Evolutionary conservation across 1,284 basidiomycete genomes (phyloP), one percentile per base, ranked within the genome.

Genomic region (Schizophyllum commune): DNA sequence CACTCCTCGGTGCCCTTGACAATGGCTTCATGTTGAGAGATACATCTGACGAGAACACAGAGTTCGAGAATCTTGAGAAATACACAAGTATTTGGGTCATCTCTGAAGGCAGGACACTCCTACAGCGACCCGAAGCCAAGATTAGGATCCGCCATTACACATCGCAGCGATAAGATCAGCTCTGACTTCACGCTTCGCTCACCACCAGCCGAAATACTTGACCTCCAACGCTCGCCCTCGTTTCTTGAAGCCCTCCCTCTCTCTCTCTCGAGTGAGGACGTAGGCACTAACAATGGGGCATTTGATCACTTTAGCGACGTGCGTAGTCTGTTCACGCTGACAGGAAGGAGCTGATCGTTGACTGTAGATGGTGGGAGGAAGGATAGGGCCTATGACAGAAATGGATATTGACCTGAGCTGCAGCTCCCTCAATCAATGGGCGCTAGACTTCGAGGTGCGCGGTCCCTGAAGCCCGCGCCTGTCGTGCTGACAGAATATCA

Each of bases 351-450:
- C 60, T 54, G 55, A 64, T 27, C 55, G 55, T 33, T 55, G 17
- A 17, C 32, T 51, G 21, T 51, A 69, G 66, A 34, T 68, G 67
- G 67, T 70, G 61, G 32, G 60, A 8, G 51, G 15, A n/a, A 51
- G 27, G 27, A 2, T 27, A 27, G 3, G 27, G 3, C 27, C 27
- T 5, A 2, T 27, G 2, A 5, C 27, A 27, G 5, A 5, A 27
- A 27, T 55, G 60, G 19, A 34, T n/a, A 20, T 19, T 58, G 56
- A 55, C 57, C 5, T 55, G 39, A 57, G 56, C 27, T 33, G 15
- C 65, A 96, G 94, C 72, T 94, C 94, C 21, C 81, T 98, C 57
- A 96, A 96, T 71, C 96, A 98, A 77, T 98, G 96, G 94, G 92
- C 96, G 7, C 77, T 98, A 54, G 96, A 97, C 73, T 98, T 97